Evolutionary conservation across 2,329 filamentous ascomycete genomes (phyloP).

Genomic region (Fusarium begoniae): DNA sequence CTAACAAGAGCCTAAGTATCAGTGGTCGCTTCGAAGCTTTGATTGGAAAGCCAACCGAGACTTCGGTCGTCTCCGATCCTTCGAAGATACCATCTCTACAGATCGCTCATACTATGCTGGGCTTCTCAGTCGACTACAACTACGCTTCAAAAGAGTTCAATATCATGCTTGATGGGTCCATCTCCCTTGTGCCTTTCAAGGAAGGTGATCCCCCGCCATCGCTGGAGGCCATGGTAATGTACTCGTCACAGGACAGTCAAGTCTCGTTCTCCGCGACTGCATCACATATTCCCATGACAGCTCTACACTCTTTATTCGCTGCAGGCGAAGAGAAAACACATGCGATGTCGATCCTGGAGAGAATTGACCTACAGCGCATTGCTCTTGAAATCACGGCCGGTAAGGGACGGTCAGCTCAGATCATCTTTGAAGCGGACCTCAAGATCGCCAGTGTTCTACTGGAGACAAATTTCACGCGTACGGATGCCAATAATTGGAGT

Average conservation of each 20-base stretch:
- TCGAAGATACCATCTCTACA: neutral
- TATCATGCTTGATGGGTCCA: rapidly evolving
- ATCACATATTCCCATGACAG: neutral
- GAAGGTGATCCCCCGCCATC: rapidly evolving
- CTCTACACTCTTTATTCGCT: rapidly evolving
- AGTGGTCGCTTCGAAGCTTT: neutral
- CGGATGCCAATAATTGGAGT: rapidly evolving
- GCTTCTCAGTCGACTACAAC: rapidly evolving
- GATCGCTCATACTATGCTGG: rapidly evolving
- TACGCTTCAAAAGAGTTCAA: rapidly evolving
- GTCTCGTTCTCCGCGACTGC: rapidly evolving
- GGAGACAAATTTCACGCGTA: neutral
- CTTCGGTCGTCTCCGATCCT: rapidly evolving
- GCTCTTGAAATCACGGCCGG: rapidly evolving
- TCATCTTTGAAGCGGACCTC: rapidly evolving
- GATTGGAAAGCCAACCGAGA: neutral
- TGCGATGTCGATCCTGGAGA: neutral
- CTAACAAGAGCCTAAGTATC: rapidly evolving
- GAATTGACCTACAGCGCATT: neutral
- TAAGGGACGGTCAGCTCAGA: rapidly evolving
- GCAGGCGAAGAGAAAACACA: neutral
- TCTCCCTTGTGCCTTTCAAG: rapidly evolving
- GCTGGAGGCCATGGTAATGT: neutral
- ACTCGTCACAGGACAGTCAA: neutral
- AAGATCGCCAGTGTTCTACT: rapidly evolving